A percentile compares a stretch with the other conserved stretches of the same genome.
Conservation (phyloP, 768 basidiomycete genomes). For the Mycena metata region DNA sequence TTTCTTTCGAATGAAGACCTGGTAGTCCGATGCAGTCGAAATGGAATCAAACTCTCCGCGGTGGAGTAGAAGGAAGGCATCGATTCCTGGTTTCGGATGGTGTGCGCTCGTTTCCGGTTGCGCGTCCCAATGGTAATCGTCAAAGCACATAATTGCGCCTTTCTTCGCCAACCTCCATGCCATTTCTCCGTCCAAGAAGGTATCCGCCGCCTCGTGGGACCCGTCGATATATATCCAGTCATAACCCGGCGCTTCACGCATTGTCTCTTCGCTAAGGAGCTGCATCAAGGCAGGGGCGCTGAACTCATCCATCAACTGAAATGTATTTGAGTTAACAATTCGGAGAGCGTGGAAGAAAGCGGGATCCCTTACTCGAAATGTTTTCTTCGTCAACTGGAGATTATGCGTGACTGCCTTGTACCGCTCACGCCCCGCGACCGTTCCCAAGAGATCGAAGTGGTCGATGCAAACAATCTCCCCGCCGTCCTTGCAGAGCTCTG, state of each 20-base stretch:
- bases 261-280: conserved; percentile 62
- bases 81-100: conserved; percentile 70
- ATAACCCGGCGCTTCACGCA: conserved; percentile 54
- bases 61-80: conserved; percentile 67
- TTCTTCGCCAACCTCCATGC: conserved; percentile 67
- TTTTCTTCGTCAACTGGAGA: conserved; percentile 58
- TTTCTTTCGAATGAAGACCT: conserved; percentile 66
- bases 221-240: conserved; percentile 74
- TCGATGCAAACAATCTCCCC: conserved; percentile 69
- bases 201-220: conserved; percentile 71
- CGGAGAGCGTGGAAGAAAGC: conserved; percentile 45
- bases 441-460: conserved; percentile 68
- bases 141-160: conserved; percentile 67
- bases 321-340: conserved; percentile 33
- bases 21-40: conserved; percentile 51
- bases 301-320: too few species aligned
- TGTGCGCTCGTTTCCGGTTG: conserved; percentile 62
- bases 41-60: conserved; percentile 60
- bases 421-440: conserved; percentile 62
- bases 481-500: conserved; percentile 57
- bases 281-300: conserved; percentile 63
- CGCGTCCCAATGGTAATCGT: conserved; percentile 68
- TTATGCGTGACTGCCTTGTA: conserved; percentile 61
- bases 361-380: conserved; percentile 60
- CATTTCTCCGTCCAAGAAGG: conserved; percentile 71